Evolutionary conservation across 202 grass and related monocot species (phyloP).

Genomic region (Digitaria exilis): DNA sequence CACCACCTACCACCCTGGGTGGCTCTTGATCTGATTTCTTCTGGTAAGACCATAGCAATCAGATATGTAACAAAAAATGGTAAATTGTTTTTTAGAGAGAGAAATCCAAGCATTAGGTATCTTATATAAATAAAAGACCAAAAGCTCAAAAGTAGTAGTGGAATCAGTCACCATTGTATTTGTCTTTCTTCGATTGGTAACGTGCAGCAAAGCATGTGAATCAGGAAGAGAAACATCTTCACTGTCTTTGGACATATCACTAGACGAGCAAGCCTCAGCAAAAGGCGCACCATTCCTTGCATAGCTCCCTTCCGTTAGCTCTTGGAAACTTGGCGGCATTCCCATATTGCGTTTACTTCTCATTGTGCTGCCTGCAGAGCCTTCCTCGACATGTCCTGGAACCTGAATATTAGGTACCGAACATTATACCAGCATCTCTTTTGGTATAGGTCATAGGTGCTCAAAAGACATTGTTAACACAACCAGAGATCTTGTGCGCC

Average conservation of each 20-base stretch:
- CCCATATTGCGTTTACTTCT: slow-evolving; percentile 37
- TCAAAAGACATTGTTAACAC: slow-evolving; percentile 30
- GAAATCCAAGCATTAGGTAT: slow-evolving; percentile 4
- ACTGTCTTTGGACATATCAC: slow-evolving; percentile 42
- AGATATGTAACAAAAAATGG: slow-evolving; percentile 11
- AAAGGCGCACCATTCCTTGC: slow-evolving; percentile 29
- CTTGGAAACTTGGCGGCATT: slow-evolving; percentile 57
- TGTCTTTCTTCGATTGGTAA: slow-evolving; percentile 83
- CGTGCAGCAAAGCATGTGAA: slow-evolving; percentile 72
- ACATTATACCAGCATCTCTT: no score
- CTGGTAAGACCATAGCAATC: slow-evolving; percentile 40
- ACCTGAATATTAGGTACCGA: slow-evolving; percentile 50
- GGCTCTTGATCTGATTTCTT: slow-evolving; percentile 52
- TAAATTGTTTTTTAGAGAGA: not conserved
- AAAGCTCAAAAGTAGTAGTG: slow-evolving; percentile 1
- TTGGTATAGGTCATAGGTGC: no score
- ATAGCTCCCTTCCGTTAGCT: slow-evolving; percentile 58
- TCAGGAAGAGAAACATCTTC: slow-evolving; percentile 66
- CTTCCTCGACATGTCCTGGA: slow-evolving; percentile 34
- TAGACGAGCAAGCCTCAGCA: slow-evolving; percentile 36
- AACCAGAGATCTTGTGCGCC: not conserved
- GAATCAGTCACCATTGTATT: slow-evolving; percentile 41
- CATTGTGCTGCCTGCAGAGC: slow-evolving; percentile 22
- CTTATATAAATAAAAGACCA: slow-evolving; percentile 1
- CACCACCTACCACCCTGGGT: slow-evolving; percentile 28